These are phyloP conservation scores for Ogataea nonfermentans DNA, from an alignment of 805 yeast genomes.

Conservation along the genomic window DNA sequence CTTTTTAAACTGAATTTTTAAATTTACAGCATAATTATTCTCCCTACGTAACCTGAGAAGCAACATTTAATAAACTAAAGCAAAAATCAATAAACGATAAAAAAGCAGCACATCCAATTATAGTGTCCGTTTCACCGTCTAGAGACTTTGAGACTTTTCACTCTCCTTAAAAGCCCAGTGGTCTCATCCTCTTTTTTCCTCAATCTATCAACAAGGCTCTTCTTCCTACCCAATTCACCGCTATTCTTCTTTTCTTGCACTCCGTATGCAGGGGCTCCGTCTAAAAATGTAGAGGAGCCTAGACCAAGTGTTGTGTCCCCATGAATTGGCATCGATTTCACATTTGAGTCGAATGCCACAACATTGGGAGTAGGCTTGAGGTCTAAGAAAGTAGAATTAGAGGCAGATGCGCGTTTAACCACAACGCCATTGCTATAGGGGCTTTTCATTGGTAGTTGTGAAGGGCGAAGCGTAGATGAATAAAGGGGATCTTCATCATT, in stretches of 20 bases:
- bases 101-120: background rate
- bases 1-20: background rate
- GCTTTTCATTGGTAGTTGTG: conserved; percentile 16
- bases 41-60: background rate
- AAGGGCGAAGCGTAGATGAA: conserved; percentile 23
- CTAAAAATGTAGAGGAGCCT: conserved; percentile 88
- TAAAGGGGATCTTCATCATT: conserved; percentile 43
- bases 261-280: conserved; percentile 86
- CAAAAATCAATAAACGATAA: background rate
- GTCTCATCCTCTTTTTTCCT: conserved; percentile 30
- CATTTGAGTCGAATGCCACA: conserved; percentile 67
- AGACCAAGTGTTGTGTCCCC: conserved; percentile 86
- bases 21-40: background rate
- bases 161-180: conserved; percentile 73
- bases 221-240: conserved; percentile 69
- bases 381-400: conserved; percentile 24
- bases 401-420: conserved; percentile 28
- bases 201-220: conserved; percentile 73
- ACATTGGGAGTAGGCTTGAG: conserved; percentile 53
- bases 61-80: background rate
- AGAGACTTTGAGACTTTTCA: conserved; percentile 83
- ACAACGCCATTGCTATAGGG: conserved; percentile 35
- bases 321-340: conserved; percentile 70
- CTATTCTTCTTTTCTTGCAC: conserved; percentile 40
- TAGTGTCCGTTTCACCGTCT: background rate